Base-by-base conservation (phyloP, 2,329 filamentous ascomycete species). In the Arthrobotrys musiformis region DNA sequence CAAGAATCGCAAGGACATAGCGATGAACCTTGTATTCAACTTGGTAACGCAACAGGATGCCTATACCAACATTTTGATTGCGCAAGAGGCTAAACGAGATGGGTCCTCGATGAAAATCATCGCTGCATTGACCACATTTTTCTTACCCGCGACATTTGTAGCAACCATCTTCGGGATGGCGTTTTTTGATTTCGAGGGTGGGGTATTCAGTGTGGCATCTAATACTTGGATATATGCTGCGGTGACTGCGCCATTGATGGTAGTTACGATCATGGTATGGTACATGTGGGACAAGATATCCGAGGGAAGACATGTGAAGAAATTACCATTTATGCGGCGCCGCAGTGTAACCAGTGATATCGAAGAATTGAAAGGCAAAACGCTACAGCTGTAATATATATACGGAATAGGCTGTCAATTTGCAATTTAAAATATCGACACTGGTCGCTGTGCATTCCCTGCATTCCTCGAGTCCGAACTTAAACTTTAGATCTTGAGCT, bases 1-100 rank as follows among this genome's bases (percentile, higher is more conserved):
- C 9, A 54, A 66, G 26, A 66, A 66, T 46, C 61, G 61, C n/a
- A 66, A 66, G 30, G 60, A 63, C n/a, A 63, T 63, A 42, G 60
- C 40, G 22, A 63, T 63, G 60, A 63, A 63, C n/a, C 60, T 63
- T 26, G 60, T 63, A 5, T 63, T 48, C 26, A 63, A 63, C 26
- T 19, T 63, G 11, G 60, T 63, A 6, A 63, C 60, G 1, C 60
- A 63, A 15, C 60, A 63, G 30, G 60, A 63, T 24, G 60, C 60
- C 8, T 63, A 63, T 63, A 63, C 60, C 13, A 63, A 63, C 35
- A 63, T 63, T 22, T 33, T 63, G 60, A 63, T 63, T 42, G 60
- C 60, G n/a, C 37, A 40, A 37, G 61, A 52, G 44, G 61, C 61
- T 6, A 64, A 64, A 28, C 13, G 61, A n/a, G 42, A 64, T 26